Percentiles rank a stretch among this genome's conserved stretches.
phyloP scores from a whole-genome alignment of 192 early-diverging fungal species.

The Linnemannia hyalina region DNA sequence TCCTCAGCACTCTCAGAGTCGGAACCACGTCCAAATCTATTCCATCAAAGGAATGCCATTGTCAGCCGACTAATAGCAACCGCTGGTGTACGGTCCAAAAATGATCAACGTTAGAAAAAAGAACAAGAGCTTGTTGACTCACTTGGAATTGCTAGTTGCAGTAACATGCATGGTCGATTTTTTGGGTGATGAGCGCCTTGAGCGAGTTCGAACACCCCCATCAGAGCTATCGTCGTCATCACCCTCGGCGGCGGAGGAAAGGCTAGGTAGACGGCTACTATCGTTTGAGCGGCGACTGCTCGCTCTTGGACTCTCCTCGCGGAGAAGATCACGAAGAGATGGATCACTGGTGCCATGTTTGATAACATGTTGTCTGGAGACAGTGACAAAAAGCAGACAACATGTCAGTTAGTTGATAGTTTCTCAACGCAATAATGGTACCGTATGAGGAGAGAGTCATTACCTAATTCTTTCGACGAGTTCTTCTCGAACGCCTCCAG shows the following conservation, averaged over 20 bases:
- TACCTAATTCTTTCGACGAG: conserved; percentile 49
- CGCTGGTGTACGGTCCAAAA: neutral
- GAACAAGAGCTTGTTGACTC: neutral
- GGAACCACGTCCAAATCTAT: conserved; percentile 17
- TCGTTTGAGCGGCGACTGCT: conserved; percentile 20
- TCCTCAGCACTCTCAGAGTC: conserved; percentile 29
- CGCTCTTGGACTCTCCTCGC: conserved; percentile 18
- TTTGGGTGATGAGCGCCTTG: conserved; percentile 15
- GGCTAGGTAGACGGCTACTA: conserved; percentile 9
- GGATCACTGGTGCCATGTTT: conserved; percentile 23
- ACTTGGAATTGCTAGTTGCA: neutral
- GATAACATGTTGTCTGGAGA: conserved; percentile 9
- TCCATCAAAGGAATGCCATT: neutral
- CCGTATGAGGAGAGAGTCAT: neutral
- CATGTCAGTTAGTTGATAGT: neutral
- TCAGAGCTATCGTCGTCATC: conserved; percentile 28
- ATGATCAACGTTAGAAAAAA: neutral
- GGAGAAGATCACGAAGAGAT: conserved; percentile 15
- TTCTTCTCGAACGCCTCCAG: conserved; percentile 42
- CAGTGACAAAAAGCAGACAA: neutral
- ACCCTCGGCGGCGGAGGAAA: conserved; percentile 22
- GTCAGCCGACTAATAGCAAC: neutral
- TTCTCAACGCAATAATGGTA: neutral
- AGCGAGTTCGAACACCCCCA: neutral
- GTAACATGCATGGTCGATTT: conserved; percentile 7